Conservation (phyloP, 768 basidiomycete genomes). For the Dentipellis fragilis region DNA sequence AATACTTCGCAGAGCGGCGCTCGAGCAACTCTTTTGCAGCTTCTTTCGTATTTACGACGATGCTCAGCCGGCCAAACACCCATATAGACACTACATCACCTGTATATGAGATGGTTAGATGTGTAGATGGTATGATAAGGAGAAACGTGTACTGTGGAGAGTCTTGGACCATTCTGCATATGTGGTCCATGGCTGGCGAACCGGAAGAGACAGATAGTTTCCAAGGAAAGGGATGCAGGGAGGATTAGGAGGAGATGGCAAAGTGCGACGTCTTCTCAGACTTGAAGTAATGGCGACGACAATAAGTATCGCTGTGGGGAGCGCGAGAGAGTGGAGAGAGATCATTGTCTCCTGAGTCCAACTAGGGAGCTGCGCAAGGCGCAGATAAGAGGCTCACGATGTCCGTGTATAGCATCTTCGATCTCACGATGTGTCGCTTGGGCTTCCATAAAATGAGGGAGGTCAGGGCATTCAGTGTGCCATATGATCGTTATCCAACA, state of each 20-base stretch:
- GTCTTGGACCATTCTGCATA: neutral
- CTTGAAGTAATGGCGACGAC: neutral
- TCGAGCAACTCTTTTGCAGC: neutral
- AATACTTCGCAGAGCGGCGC: neutral
- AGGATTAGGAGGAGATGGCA: neutral
- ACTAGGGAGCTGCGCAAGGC: too few relatives aligned
- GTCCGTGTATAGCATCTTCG: too few relatives aligned
- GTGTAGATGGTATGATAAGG: neutral
- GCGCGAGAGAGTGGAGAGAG: neutral
- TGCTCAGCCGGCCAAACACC: neutral
- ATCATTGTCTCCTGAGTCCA: too few relatives aligned
- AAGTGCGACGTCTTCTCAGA: neutral
- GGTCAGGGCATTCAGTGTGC: too few relatives aligned
- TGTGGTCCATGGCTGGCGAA: neutral
- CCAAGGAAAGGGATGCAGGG: neutral
- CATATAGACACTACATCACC: neutral
- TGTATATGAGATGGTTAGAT: neutral
- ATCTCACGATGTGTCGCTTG: too few relatives aligned
- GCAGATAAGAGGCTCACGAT: too few relatives aligned
- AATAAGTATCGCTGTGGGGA: neutral
- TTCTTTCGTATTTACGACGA: neutral
- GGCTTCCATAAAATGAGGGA: too few relatives aligned
- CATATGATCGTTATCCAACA: too few relatives aligned
- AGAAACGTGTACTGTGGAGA: neutral
- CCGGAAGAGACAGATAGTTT: neutral